A percentile compares a stretch with the other conserved stretches of the same genome.
Conservation (phyloP, 495 filamentous ascomycete species). For the Aspergillus panamensis region DNA sequence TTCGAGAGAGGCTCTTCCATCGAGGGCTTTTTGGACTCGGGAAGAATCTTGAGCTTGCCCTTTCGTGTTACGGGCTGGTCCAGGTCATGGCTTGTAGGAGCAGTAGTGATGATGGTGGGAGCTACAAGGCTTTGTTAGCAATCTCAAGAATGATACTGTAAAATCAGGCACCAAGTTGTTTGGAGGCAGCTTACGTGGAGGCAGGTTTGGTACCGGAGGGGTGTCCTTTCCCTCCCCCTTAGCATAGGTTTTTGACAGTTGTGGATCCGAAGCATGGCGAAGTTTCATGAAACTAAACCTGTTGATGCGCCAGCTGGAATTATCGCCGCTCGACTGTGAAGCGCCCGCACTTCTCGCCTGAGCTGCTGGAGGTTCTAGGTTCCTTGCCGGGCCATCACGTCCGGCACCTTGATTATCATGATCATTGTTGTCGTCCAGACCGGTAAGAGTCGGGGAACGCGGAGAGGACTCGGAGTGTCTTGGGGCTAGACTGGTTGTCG, state of each 20-base stretch:
- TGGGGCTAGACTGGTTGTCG: conserved; percentile 28
- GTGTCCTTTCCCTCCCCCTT: conserved; percentile 53
- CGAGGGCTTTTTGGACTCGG: conserved; percentile 32
- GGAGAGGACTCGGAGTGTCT: conserved; percentile 41
- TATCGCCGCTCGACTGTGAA: conserved; percentile 24
- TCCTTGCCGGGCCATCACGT: conserved; percentile 15
- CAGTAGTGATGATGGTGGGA: conserved; percentile 89
- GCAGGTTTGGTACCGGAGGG: conserved; percentile 70
- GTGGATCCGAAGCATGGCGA: conserved; percentile 90
- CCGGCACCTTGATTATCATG: conserved; percentile 11
- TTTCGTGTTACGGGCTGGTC: conserved; percentile 52
- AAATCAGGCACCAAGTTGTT: background rate
- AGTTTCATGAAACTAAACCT: conserved; percentile 90
- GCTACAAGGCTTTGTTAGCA: conserved; percentile 44
- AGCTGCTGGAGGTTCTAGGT: conserved; percentile 17
- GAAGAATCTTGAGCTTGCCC: conserved; percentile 32
- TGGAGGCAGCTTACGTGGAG: conserved; percentile 56
- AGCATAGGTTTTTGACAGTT: conserved; percentile 77
- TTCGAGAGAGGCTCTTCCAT: conserved; percentile 32
- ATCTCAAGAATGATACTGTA: background rate
- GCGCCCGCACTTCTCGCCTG: conserved; percentile 15
- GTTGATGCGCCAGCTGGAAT: conserved; percentile 38
- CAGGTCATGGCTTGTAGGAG: conserved; percentile 68
- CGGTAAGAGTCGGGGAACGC: conserved; percentile 26
- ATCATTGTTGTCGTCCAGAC: conserved; percentile 20